phyloP scores from a whole-genome alignment of 192 early-diverging fungal species.

The Mortierella hygrophila region DNA sequence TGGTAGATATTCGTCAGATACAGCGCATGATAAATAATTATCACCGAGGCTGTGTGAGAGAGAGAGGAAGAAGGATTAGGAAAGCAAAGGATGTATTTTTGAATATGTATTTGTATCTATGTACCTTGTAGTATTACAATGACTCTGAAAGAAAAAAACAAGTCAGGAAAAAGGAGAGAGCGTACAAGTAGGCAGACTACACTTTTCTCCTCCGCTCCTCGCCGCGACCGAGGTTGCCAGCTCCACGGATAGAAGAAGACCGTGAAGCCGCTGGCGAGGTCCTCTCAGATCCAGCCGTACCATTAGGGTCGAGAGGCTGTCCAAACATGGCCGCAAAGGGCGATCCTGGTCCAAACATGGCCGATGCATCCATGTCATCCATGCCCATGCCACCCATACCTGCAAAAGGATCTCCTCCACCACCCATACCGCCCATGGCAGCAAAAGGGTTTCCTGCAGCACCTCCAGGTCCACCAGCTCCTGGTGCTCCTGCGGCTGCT shows the following conservation, averaged over 20 bases:
- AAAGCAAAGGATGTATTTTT: neutral
- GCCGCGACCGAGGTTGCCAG: slow-evolving; percentile 45
- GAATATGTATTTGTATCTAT: neutral
- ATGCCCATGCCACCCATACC: slow-evolving; percentile 15
- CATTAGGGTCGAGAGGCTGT: slow-evolving; percentile 20
- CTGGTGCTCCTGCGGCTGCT: slow-evolving; percentile 25
- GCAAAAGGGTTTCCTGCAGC: slow-evolving; percentile 41
- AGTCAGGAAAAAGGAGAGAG: neutral
- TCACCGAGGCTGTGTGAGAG: neutral
- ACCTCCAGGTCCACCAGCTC: slow-evolving; percentile 22
- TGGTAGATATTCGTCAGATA: neutral
- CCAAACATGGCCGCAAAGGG: slow-evolving; percentile 45
- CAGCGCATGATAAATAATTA: neutral
- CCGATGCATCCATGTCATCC: slow-evolving; percentile 18
- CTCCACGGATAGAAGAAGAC: slow-evolving; percentile 44
- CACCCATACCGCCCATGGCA: slow-evolving; percentile 22
- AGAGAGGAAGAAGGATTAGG: neutral
- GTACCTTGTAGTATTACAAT: neutral
- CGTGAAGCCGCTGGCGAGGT: slow-evolving; percentile 9
- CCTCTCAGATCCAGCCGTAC: neutral
- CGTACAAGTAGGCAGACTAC: neutral
- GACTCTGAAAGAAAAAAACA: neutral
- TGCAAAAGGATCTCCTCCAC: slow-evolving; percentile 25
- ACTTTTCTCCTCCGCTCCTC: slow-evolving; percentile 54
- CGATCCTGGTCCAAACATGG: slow-evolving; percentile 38